Conservation (phyloP, 1,139 yeast species). For the Yamadazyma aaseri region DNA sequence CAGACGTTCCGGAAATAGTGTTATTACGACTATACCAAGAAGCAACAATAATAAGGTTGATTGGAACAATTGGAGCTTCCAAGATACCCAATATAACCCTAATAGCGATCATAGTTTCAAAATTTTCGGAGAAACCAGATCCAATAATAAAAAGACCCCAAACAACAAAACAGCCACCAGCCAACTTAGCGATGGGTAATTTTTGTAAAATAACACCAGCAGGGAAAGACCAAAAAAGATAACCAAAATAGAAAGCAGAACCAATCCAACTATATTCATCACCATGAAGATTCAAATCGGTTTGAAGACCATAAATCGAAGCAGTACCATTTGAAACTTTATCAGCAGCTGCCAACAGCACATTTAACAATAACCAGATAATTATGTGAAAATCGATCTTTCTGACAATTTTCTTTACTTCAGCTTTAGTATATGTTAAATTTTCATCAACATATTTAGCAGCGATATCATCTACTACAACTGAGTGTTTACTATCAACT, state of each 20-base stretch:
- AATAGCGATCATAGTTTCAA: conserved; percentile 24
- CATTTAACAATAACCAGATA: conserved; percentile 49
- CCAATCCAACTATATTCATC: conserved; percentile 54
- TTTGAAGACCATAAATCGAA: conserved; percentile 55
- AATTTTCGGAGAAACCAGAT: conserved; percentile 25
- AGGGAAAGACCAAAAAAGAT: conserved; percentile 46
- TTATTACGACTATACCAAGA: conserved; percentile 13
- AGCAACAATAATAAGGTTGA: conserved; percentile 48
- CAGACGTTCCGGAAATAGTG: conserved; percentile 4
- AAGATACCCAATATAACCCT: conserved; percentile 45
- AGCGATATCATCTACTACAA: conserved; percentile 12
- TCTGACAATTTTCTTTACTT: conserved; percentile 20
- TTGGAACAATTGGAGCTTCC: conserved; percentile 56
- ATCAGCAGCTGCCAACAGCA: conserved; percentile 15
- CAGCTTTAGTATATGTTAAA: conserved; percentile 11
- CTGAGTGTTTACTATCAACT: conserved; percentile 5
- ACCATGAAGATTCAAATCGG: conserved; percentile 47
- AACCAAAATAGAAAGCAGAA: conserved; percentile 53
- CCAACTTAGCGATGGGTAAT: conserved; percentile 27
- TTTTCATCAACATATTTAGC: conserved; percentile 17
- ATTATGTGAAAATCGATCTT: conserved; percentile 55
- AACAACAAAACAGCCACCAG: conserved; percentile 20
- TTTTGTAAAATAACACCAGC: conserved; percentile 39
- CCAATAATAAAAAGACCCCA: conserved; percentile 28
- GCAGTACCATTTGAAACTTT: conserved; percentile 18